Base-by-base conservation (phyloP, 2,329 filamentous ascomycete genomes). In the Botrytis paeoniae region DNA sequence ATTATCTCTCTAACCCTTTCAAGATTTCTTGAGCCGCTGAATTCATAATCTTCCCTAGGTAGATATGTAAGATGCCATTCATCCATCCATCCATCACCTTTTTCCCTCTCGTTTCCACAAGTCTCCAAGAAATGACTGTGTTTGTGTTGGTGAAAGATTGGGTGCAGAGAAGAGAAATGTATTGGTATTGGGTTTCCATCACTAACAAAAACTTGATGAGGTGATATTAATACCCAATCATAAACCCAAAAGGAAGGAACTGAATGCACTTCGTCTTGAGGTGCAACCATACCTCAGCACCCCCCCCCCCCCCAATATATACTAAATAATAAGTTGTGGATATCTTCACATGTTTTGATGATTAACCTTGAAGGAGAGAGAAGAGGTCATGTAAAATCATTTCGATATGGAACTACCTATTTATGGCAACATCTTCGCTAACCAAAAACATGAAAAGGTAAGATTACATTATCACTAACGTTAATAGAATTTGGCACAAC, bases 221-320 rank as follows among this genome's bases (percentile, higher is more conserved):
- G 62, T 68, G 70, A 66, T 60, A 54, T 43, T 22, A 5, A 71
- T 41, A 41, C 39, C 70, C 62, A 72, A 72, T 69, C 70, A 68
- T 9, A 25, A 39, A 4, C 25, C 29, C 32, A 20, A 54, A 20
- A 37, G 25, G 43, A 39, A 18, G 25, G 48, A 66, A 4, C 22
- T 29, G 16, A 12, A 25, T 64, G 43, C 69, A 41, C 37, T n/a
- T 41, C 20, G 43, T 41, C 29, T 65, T 41, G 18, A 39, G 20
- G 25, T 63, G 41, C 35, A 25, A 43, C 32, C 41, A 63, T 29
- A 22, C 48, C 45, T 32, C 64, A 66, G 62, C n/a, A 70, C 18
- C 18, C 54, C 29, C 20, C 51, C 41, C 16, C 37, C n/a, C n/a
- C n/a, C n/a, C n/a, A 66, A 32, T 35, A 60, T 41, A 7, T 9